Percentiles rank a stretch among this genome's conserved stretches.
Evolutionary conservation across 805 yeast genomes (phyloP).

Genomic region (Ogataea salicorniae): DNA sequence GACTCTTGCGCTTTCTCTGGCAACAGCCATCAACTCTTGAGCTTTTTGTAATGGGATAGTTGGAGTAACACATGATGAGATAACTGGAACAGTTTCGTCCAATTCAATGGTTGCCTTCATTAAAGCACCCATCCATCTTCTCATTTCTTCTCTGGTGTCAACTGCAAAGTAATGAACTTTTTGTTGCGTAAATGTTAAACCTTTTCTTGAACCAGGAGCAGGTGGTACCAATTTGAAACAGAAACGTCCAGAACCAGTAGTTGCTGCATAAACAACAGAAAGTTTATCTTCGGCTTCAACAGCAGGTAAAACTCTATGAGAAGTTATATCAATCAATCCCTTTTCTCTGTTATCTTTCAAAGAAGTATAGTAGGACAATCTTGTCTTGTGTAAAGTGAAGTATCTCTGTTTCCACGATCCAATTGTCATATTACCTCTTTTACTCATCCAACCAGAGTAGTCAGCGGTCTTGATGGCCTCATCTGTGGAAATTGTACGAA

Average conservation of each 20-base stretch:
- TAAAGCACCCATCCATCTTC: conserved; percentile 90
- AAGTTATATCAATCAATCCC: conserved; percentile 92
- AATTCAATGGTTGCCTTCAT: conserved; percentile 95
- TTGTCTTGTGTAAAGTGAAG: conserved; percentile 86
- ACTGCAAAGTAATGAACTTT: conserved; percentile 95
- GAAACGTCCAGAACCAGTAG: conserved; percentile 89
- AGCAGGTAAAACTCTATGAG: conserved; percentile 85
- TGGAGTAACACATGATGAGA: conserved; percentile 92
- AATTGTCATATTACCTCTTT: conserved; percentile 76
- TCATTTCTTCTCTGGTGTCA: conserved; percentile 85
- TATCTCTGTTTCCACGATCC: conserved; percentile 90
- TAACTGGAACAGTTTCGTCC: conserved; percentile 87
- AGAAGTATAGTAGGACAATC: conserved; percentile 81
- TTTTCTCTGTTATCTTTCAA: conserved; percentile 78
- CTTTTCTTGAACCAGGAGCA: conserved; percentile 93
- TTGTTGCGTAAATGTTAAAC: conserved; percentile 93
- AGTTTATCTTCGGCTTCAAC: conserved; percentile 70
- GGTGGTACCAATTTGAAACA: conserved; percentile 95
- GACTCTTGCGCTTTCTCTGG: conserved; percentile 65
- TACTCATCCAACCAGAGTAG: conserved; percentile 93
- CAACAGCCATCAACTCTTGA: conserved; percentile 76
- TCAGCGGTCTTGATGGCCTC: conserved; percentile 74
- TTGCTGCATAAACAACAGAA: conserved; percentile 83
- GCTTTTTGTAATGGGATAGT: conserved; percentile 85
- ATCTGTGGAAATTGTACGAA: conserved; percentile 65